These are phyloP conservation scores for Mucor indicus DNA, from an alignment of 371 early-diverging fungal species.

Conservation along the genomic window DNA sequence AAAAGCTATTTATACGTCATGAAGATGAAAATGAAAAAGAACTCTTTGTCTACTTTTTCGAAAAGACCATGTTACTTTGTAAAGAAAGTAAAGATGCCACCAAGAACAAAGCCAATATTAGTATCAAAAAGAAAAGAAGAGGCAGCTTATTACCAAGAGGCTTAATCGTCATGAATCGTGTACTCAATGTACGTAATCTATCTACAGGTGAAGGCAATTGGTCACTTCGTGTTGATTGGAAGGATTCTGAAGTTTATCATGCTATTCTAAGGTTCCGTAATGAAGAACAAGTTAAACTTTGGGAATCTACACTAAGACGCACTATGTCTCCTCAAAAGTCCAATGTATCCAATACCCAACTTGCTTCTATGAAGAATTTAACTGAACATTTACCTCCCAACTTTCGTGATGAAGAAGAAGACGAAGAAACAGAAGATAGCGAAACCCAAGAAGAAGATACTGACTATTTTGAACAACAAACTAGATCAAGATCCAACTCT, in stretches of 20 bases:
- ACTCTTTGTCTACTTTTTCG: conserved; percentile 82
- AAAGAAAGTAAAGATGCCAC: conserved; percentile 61
- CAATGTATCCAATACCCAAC: conserved; percentile 41
- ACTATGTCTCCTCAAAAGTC: conserved; percentile 18
- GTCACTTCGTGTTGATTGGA: conserved; percentile 75
- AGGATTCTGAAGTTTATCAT: conserved; percentile 75
- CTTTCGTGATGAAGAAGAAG: conserved; percentile 31
- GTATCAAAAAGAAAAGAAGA: conserved; percentile 41
- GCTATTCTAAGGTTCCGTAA: conserved; percentile 84
- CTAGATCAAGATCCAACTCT: conserved; percentile 33
- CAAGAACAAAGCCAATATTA: conserved; percentile 43
- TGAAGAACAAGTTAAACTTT: conserved; percentile 87
- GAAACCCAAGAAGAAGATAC: conserved; percentile 28
- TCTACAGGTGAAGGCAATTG: conserved; percentile 36
- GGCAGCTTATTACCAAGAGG: conserved; percentile 76
- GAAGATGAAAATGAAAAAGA: conserved; percentile 71
- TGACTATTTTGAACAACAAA: conserved; percentile 13
- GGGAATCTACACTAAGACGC: conserved; percentile 70
- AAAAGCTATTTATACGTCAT: conserved; percentile 75
- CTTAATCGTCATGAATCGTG: conserved; percentile 52
- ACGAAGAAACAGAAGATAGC: conserved; percentile 32
- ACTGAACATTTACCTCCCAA: conserved; percentile 2
- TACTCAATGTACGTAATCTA: conserved; percentile 8
- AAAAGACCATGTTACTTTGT: conserved; percentile 85
- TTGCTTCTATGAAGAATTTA: conserved; percentile 38